phyloP scores from a whole-genome alignment of 2,329 filamentous ascomycete species.

The Trichophyton benhamiae region DNA sequence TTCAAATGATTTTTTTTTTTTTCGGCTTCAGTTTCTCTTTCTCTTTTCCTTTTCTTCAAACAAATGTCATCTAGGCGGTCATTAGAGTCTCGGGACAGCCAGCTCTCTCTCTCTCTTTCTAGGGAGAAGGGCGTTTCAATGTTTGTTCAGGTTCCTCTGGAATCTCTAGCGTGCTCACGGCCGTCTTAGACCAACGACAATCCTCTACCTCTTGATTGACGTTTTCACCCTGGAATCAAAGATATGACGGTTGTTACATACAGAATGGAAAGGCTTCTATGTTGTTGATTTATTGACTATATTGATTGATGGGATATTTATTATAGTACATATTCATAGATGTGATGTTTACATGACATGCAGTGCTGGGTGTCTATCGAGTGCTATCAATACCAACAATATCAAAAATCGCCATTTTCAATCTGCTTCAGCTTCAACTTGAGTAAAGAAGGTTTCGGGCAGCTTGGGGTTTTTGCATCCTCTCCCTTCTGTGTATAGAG shows the following conservation, averaged over 20 bases:
- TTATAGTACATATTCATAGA: neutral
- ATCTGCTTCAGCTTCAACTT: constrained; percentile 72
- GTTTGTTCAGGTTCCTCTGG: constrained; percentile 76
- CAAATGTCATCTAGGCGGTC: constrained; percentile 62
- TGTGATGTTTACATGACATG: neutral
- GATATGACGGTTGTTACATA: constrained; percentile 16
- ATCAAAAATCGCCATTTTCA: neutral
- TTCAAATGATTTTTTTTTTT: neutral
- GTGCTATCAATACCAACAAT: neutral
- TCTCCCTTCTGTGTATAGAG: constrained; percentile 77
- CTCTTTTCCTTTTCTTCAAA: constrained; percentile 26
- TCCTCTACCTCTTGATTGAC: constrained; percentile 60
- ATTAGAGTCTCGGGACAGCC: constrained; percentile 99
- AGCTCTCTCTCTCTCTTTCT: constrained; percentile 16
- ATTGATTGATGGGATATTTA: too few relatives aligned
- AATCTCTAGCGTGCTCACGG: constrained; percentile 94
- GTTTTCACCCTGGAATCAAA: constrained; percentile 32
- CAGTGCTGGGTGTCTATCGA: neutral
- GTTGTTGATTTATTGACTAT: too few relatives aligned
- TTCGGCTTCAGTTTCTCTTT: constrained; percentile 18
- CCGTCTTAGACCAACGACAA: constrained; percentile 69
- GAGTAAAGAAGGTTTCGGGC: constrained; percentile 69
- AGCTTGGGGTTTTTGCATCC: constrained; percentile 63
- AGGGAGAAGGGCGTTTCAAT: constrained; percentile 50
- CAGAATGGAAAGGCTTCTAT: constrained; percentile 40